These are phyloP conservation scores for Gynochthodes officinalis DNA, from an alignment of 257 asterid genomes.

Conservation along the genomic window DNA sequence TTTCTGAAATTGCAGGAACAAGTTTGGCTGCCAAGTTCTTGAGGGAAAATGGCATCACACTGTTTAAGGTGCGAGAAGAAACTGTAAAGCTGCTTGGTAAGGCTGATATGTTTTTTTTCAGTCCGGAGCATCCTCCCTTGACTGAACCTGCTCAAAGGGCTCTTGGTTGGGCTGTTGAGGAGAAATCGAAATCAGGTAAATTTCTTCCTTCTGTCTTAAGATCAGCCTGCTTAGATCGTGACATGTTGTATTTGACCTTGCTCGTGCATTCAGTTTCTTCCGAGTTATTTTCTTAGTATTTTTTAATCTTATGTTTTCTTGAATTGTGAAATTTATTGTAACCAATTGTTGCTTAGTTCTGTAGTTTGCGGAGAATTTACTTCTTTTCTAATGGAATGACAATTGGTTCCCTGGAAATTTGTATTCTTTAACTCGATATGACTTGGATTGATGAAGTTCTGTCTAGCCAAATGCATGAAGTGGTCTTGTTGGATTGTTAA, in stretches of 20 bases:
- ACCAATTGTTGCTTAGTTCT: too few species aligned
- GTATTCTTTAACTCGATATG: neutral
- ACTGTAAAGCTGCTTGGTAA: slow-evolving; percentile 63
- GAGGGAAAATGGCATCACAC: slow-evolving; percentile 72
- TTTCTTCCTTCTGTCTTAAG: neutral
- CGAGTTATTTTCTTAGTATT: neutral
- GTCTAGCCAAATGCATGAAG: neutral
- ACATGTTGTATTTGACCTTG: neutral
- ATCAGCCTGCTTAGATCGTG: neutral
- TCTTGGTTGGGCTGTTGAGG: slow-evolving; percentile 83
- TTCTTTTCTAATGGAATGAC: neutral
- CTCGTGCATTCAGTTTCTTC: neutral
- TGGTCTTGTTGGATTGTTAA: neutral
- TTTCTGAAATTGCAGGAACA: slow-evolving; percentile 73
- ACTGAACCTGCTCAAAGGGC: slow-evolving; percentile 87
- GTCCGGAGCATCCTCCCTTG: slow-evolving; percentile 88
- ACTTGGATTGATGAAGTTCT: neutral
- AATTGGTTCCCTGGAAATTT: neutral
- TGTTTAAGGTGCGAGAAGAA: slow-evolving; percentile 73
- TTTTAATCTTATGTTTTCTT: neutral
- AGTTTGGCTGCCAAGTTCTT: slow-evolving; percentile 79
- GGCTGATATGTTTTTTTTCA: slow-evolving; percentile 59
- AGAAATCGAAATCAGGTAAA: slow-evolving; percentile 82
- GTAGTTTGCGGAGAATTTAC: neutral
- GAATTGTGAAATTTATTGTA: neutral